These are phyloP conservation scores for Zea luxurians DNA, from an alignment of 176 grass and related monocot genomes.

Conservation along the genomic window DNA sequence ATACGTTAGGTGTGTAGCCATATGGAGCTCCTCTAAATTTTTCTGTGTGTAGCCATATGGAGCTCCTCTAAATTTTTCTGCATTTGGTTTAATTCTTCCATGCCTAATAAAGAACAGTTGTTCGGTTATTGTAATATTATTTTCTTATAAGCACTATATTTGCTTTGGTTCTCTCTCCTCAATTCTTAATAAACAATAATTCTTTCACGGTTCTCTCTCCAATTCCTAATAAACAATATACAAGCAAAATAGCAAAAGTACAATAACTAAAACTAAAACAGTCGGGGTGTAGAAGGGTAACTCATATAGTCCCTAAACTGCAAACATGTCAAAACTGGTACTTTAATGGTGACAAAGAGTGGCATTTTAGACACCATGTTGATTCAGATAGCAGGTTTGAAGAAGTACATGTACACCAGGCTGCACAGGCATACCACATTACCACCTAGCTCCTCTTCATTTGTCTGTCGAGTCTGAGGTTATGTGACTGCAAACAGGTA, in stretches of 20 bases:
- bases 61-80: too few relatives aligned
- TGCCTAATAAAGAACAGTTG: too few relatives aligned
- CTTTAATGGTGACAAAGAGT: slow-evolving; percentile 50
- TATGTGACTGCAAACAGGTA: slow-evolving; percentile 60
- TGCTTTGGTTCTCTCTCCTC: not conserved
- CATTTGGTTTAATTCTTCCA: too few relatives aligned
- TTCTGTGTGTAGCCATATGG: too few relatives aligned
- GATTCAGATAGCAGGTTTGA: slow-evolving; percentile 65
- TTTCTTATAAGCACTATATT: not conserved
- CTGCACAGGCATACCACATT: slow-evolving; percentile 44
- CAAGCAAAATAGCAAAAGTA: not conserved
- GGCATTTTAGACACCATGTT: slow-evolving; percentile 73
- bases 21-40: too few relatives aligned
- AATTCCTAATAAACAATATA: not conserved
- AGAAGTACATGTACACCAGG: slow-evolving; percentile 50
- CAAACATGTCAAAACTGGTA: slow-evolving; percentile 39
- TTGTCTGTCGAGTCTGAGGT: slow-evolving; percentile 47
- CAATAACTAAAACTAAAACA: not conserved
- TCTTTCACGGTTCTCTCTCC: too few relatives aligned
- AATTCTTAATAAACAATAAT: too few relatives aligned
- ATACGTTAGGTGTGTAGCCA: too few relatives aligned
- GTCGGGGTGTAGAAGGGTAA: not conserved
- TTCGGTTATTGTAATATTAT: too few relatives aligned
- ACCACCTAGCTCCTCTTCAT: slow-evolving; percentile 44
- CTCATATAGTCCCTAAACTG: slow-evolving; percentile 38